A percentile compares a stretch with the other conserved stretches of the same genome.
phyloP scores from a whole-genome alignment of 164 flowering plant species.

The Vitis amurensis region DNA sequence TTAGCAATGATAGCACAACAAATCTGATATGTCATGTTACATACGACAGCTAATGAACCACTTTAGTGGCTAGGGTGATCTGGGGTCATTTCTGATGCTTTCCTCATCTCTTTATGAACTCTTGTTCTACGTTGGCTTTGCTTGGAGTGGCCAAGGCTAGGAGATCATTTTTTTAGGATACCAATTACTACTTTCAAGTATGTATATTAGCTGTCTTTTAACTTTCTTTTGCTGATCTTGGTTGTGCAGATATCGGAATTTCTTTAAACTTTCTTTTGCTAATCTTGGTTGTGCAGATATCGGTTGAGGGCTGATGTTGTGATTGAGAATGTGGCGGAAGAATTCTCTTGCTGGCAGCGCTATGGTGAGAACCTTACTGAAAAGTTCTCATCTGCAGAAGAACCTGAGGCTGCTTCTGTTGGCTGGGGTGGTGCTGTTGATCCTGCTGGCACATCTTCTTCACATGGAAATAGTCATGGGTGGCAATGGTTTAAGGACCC shows the following conservation, averaged over 20 bases:
- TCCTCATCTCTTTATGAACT: too few species aligned
- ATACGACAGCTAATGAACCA: too few species aligned
- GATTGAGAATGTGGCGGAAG: slow-evolving; percentile 68
- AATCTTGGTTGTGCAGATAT: slow-evolving; percentile 52
- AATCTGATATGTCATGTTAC: too few species aligned
- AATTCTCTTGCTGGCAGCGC: slow-evolving; percentile 90
- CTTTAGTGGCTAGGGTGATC: too few species aligned
- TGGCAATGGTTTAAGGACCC: slow-evolving; percentile 95
- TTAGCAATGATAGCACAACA: too few species aligned
- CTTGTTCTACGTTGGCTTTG: too few species aligned
- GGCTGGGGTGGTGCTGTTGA: slow-evolving; percentile 79
- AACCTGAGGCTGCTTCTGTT: slow-evolving; percentile 69
- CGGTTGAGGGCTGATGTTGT: slow-evolving; percentile 91
- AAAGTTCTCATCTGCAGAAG: slow-evolving; percentile 46
- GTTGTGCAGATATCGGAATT: slow-evolving; percentile 53
- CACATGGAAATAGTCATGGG: slow-evolving; percentile 57
- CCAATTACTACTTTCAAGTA: too few species aligned
- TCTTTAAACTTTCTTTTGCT: neutral
- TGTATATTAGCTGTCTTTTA: neutral
- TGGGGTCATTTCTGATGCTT: too few species aligned
- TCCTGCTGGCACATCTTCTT: slow-evolving; percentile 52
- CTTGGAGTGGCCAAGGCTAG: too few species aligned
- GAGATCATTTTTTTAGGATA: too few species aligned
- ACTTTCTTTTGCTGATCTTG: neutral
- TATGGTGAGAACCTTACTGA: slow-evolving; percentile 56